These are phyloP conservation scores for Globomyces pollinis-pini DNA, from an alignment of 192 early-diverging fungal species.

Conservation along the genomic window DNA sequence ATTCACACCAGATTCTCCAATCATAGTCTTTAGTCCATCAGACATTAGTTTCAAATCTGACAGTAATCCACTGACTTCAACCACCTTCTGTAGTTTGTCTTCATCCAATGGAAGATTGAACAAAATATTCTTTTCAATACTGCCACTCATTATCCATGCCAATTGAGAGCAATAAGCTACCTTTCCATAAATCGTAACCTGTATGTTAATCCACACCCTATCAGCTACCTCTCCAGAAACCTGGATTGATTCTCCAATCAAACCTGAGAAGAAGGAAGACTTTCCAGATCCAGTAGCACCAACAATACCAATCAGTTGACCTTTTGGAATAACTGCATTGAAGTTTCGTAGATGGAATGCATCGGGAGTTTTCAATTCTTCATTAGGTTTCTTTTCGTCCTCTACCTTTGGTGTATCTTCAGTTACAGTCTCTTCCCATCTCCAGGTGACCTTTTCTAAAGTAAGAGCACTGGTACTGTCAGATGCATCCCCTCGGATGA, in stretches of 20 bases:
- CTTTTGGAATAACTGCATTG: conserved; percentile 19
- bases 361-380: conserved; percentile 23
- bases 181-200: conserved; percentile 28
- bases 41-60: conserved; percentile 26
- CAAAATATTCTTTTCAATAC: conserved; percentile 39
- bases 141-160: conserved; percentile 38
- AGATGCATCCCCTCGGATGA: background rate
- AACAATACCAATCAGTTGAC: conserved; percentile 27
- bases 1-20: conserved; percentile 87
- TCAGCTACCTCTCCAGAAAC: conserved; percentile 33
- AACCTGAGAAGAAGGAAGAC: conserved; percentile 25
- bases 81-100: conserved; percentile 21
- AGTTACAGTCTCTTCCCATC: background rate
- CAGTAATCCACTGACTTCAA: conserved; percentile 34
- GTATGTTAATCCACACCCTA: conserved; percentile 41
- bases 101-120: conserved; percentile 28
- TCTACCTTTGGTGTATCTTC: background rate
- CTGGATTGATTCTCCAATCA: conserved; percentile 31
- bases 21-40: conserved; percentile 28
- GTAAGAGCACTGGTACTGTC: background rate
- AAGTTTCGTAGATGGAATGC: conserved; percentile 20
- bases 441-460: background rate
- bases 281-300: conserved; percentile 43
- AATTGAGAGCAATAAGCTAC: conserved; percentile 37
- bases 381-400: conserved; percentile 21